Conservation (phyloP, 2,329 filamentous ascomycete species). For the Ceratocystis eucalypticola region DNA sequence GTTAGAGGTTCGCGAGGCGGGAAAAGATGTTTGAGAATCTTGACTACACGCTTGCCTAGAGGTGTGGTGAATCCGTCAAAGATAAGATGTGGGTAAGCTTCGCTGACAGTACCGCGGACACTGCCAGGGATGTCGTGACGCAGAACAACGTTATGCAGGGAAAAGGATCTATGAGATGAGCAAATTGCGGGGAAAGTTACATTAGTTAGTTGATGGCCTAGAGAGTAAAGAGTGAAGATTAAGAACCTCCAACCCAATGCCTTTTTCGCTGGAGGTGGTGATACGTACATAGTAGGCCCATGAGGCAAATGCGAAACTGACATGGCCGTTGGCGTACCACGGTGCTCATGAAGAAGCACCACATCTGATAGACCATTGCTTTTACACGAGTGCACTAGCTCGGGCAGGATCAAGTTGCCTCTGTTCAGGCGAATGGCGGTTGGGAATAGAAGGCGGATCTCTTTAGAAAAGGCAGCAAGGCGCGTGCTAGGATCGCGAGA, state of each 20-base stretch:
- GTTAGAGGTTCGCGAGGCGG: constrained; percentile 71
- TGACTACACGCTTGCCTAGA: constrained; percentile 69
- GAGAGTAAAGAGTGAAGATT: too few relatives aligned
- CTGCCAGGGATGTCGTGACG: constrained; percentile 86
- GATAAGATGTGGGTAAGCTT: constrained; percentile 86
- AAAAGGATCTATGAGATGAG: constrained; percentile 54
- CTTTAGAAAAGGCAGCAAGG: constrained; percentile 82
- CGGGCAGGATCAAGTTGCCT: constrained; percentile 76
- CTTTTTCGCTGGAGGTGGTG: constrained; percentile 28
- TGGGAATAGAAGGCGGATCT: constrained; percentile 69
- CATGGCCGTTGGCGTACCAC: constrained; percentile 80
- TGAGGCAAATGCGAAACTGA: constrained; percentile 80
- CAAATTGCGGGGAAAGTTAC: background rate
- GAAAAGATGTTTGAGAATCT: constrained; percentile 87
- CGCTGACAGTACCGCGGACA: constrained; percentile 73
- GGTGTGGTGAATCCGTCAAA: constrained; percentile 84
- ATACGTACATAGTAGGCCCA: constrained; percentile 49
- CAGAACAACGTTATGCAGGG: constrained; percentile 81
- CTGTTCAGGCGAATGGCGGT: constrained; percentile 81
- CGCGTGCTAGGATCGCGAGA: constrained; percentile 76
- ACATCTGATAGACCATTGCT: constrained; percentile 72
- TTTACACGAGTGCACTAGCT: constrained; percentile 70
- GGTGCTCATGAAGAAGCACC: constrained; percentile 78
- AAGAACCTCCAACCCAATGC: too few relatives aligned
- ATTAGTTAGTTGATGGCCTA: background rate